Evolutionary conservation across 2,329 filamentous ascomycete species (phyloP), one percentile per base, ranked within the genome.

Genomic region (Amesomyces nigricolor): DNA sequence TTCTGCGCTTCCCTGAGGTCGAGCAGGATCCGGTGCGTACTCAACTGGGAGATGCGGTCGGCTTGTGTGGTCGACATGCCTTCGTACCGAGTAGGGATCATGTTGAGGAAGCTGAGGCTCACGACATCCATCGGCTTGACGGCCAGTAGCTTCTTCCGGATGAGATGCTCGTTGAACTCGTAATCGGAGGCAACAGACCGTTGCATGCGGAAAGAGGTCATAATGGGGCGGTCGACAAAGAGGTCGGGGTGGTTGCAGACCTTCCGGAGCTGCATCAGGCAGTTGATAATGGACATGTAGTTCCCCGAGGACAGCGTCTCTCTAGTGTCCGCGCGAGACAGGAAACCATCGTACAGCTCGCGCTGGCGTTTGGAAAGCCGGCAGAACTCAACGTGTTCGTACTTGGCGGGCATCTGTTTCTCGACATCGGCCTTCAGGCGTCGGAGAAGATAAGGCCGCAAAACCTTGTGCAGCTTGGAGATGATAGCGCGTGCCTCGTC

Each of bases 241-340:
- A 99, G 78, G 71, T 99, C 94, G 0, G 94, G 95, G 67, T 99
- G 94, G 64, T 99, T 99, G 78, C 94, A 99, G 50, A 99, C 95
- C 70, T 97, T 96, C 47, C 94, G 85, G 51, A 99, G 78, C 68
- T 96, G 94, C 91, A 99, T 96, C 50, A 99, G 75, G 70, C 95
- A 97, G 69, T 96, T 96, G 72, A 97, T 97, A 68, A 99, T 96
- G 16, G 91, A 96, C 61, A 99, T 83, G 69, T 96, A 96, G 66
- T 97, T 99, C 29, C 94, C 94, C 1, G 89, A 95, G 2, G 89
- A 83, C 16, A 99, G 76, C 0, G 91, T 96, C 57, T 90, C 87
- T 61, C 90, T 86, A 0, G 94, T 97, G 64, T 96, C 90, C 3
- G 87, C 87, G 54, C 91, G 85, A 35, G 89, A 90, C 74, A 99